phyloP scores from a whole-genome alignment of 805 yeast genomes.

The Starmerella stellata region DNA sequence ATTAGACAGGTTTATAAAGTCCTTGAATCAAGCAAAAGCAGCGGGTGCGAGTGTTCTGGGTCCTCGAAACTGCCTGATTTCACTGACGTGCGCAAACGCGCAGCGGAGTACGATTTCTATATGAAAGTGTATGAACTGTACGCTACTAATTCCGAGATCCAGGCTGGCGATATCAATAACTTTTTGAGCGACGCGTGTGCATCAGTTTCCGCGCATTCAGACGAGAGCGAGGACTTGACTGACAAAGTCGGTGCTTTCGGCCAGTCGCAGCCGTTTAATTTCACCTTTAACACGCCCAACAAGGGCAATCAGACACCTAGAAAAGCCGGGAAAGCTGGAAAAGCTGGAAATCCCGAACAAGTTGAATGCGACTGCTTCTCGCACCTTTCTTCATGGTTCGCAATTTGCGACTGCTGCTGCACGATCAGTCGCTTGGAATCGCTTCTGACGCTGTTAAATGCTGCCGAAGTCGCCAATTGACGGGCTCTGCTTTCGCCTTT shows the following conservation, averaged over 20 bases:
- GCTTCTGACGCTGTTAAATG: not conserved
- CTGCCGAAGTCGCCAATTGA: too few relatives aligned
- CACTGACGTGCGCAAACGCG: too few relatives aligned
- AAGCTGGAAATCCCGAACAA: not conserved
- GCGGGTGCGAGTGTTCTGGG: too few relatives aligned
- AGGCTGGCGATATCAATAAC: not conserved
- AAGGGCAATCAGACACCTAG: too few relatives aligned
- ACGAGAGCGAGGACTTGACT: not conserved
- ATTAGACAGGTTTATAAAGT: not conserved
- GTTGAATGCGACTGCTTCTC: not conserved
- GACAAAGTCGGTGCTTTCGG: too few relatives aligned
- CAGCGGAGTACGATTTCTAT: not conserved
- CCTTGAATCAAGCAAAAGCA: too few relatives aligned
- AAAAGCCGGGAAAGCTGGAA: not conserved
- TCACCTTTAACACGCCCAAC: too few relatives aligned
- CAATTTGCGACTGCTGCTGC: not conserved
- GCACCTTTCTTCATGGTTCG: not conserved
- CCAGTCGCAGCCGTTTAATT: too few relatives aligned
- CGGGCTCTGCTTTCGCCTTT: too few relatives aligned
- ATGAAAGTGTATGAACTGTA: not conserved
- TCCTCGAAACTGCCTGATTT: too few relatives aligned
- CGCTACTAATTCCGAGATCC: too few relatives aligned
- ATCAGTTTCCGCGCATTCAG: not conserved
- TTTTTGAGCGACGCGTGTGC: not conserved
- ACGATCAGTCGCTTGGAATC: not conserved